These are phyloP conservation scores for Talaromyces marneffei DNA, from an alignment of 2,329 filamentous ascomycete genomes.

Conservation along the genomic window DNA sequence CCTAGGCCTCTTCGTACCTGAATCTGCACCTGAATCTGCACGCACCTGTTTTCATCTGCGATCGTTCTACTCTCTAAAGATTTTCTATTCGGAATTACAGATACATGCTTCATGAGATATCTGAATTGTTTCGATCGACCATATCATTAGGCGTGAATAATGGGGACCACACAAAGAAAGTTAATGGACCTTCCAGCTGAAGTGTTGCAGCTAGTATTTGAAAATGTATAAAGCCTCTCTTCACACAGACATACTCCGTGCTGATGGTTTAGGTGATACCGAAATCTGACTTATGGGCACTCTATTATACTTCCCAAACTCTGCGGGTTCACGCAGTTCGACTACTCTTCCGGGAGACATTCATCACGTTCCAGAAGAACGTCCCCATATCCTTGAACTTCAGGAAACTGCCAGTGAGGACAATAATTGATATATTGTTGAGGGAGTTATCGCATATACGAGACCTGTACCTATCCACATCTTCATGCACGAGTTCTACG, in stretches of 20 bases:
- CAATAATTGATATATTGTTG: neutral
- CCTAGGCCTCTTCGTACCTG: neutral
- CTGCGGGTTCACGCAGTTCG: neutral
- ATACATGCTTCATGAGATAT: neutral
- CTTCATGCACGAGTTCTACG: neutral
- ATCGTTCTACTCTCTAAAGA: neutral
- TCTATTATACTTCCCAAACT: neutral
- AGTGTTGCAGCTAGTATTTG: neutral
- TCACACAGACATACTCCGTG: neutral
- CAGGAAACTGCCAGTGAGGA: neutral
- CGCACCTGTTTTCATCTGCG: neutral
- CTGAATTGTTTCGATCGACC: constrained; percentile 12
- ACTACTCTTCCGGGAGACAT: neutral
- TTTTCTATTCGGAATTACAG: neutral
- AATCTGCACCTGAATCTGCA: neutral
- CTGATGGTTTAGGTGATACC: neutral
- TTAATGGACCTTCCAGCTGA: neutral
- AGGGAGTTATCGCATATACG: neutral
- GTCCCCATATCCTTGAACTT: neutral
- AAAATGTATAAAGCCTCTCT: neutral
- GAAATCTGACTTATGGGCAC: neutral
- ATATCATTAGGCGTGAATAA: neutral
- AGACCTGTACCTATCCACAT: neutral
- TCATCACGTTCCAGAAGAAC: neutral
- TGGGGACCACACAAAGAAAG: neutral